Conservation (phyloP, 2,329 filamentous ascomycete genomes). For the Fusarium palustre region DNA sequence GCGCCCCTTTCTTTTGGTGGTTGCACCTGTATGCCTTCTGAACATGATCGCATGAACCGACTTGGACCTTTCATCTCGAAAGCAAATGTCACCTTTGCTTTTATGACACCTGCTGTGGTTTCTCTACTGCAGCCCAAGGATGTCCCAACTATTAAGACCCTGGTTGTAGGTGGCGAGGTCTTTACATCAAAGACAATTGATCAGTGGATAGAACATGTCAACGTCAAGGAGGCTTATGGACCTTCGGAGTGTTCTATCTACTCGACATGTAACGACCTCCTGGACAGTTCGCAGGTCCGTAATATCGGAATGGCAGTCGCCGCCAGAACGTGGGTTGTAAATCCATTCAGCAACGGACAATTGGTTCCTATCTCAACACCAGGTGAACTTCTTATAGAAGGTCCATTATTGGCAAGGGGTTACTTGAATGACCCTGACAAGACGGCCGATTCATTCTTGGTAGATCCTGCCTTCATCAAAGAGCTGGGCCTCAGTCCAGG, state of each 20-base stretch:
- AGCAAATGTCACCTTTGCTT: background rate
- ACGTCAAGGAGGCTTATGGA: background rate
- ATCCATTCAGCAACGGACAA: background rate
- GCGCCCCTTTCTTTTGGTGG: background rate
- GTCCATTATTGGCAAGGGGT: background rate
- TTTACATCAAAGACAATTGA: background rate
- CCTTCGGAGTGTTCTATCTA: conserved; percentile 1
- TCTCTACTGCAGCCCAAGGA: background rate
- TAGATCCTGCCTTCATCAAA: background rate
- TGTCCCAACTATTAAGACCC: background rate
- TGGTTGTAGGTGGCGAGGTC: background rate
- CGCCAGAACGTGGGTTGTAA: background rate
- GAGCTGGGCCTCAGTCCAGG: background rate
- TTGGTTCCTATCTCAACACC: background rate
- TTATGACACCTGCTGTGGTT: conserved; percentile 1
- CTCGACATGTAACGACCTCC: background rate
- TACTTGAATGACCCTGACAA: conserved; percentile 1
- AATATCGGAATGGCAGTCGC: background rate
- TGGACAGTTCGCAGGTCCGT: background rate
- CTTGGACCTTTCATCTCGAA: background rate
- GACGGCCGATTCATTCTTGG: background rate
- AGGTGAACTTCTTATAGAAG: conserved; percentile 9
- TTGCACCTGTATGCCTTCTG: background rate
- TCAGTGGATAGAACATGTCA: background rate
- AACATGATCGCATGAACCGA: conserved; percentile 3